These are phyloP conservation scores for Trichoderma breve DNA, from an alignment of 2,329 filamentous ascomycete genomes.

Conservation along the genomic window DNA sequence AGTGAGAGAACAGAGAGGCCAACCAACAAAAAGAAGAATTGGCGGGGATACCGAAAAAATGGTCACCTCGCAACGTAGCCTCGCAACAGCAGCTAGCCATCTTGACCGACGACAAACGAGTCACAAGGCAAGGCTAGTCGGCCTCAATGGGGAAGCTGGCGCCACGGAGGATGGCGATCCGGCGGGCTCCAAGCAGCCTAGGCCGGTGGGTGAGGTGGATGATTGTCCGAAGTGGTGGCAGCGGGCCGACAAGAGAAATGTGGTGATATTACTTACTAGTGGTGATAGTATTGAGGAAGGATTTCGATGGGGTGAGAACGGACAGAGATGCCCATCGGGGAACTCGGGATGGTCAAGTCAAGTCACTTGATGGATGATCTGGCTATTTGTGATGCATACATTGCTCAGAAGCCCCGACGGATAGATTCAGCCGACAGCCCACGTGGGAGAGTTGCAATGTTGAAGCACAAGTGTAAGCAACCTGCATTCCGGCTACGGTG, in stretches of 20 bases:
- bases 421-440: slow-evolving; percentile 5
- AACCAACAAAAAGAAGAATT: neutral
- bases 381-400: neutral
- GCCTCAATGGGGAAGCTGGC: slow-evolving; percentile 8
- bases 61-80: neutral
- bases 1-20: neutral
- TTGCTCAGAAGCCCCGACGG: neutral
- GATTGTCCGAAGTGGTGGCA: slow-evolving; percentile 5
- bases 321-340: neutral
- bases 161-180: slow-evolving; percentile 5
- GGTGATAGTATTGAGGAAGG: neutral
- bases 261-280: neutral
- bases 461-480: neutral
- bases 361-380: neutral
- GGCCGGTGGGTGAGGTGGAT: neutral
- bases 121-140: neutral
- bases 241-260: neutral
- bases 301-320: neutral
- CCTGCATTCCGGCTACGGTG: neutral
- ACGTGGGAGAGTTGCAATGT: neutral
- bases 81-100: neutral
- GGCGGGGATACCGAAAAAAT: slow-evolving; percentile 11
- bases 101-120: neutral
- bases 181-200: slow-evolving; percentile 10
- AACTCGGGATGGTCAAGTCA: neutral